These are phyloP conservation scores for Tricholoma bakamatsutake DNA, from an alignment of 768 basidiomycete genomes.

Conservation along the genomic window DNA sequence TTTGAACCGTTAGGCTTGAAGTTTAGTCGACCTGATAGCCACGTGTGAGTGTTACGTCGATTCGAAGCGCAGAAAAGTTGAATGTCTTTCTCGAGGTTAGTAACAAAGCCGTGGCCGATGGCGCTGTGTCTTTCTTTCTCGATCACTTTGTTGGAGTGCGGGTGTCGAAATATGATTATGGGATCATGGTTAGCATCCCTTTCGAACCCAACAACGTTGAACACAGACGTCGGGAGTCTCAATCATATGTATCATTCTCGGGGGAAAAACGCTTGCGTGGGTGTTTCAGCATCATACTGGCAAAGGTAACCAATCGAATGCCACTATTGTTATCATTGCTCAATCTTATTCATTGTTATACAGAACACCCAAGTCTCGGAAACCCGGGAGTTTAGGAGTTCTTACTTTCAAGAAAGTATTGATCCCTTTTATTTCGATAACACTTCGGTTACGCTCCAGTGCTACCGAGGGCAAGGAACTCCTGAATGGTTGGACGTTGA, in stretches of 20 bases:
- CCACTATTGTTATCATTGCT: neutral
- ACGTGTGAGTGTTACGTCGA: slow-evolving; percentile 7
- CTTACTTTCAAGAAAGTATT: neutral
- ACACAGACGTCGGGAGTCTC: slow-evolving; percentile 5
- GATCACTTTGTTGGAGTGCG: slow-evolving; percentile 36
- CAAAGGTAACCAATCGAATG: neutral
- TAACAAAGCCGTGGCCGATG: slow-evolving; percentile 26
- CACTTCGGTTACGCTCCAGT: neutral
- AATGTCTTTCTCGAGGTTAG: slow-evolving; percentile 14
- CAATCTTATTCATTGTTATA: neutral
- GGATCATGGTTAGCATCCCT: slow-evolving; percentile 11
- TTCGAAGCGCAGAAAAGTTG: neutral
- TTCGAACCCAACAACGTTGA: slow-evolving; percentile 13
- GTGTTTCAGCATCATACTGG: neutral
- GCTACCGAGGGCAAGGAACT: neutral
- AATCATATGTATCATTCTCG: neutral
- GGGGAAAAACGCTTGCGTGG: neutral
- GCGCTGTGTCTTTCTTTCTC: slow-evolving; percentile 20
- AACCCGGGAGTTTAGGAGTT: slow-evolving; percentile 7
- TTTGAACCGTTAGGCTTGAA: slow-evolving; percentile 16
- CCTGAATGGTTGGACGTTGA: neutral
- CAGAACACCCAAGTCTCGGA: slow-evolving; percentile 10
- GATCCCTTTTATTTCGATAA: neutral
- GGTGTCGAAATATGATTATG: slow-evolving; percentile 34
- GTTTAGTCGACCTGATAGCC: slow-evolving; percentile 13